These are phyloP conservation scores for Smittium culicis DNA, from an alignment of 371 early-diverging fungal species.

Conservation along the genomic window DNA sequence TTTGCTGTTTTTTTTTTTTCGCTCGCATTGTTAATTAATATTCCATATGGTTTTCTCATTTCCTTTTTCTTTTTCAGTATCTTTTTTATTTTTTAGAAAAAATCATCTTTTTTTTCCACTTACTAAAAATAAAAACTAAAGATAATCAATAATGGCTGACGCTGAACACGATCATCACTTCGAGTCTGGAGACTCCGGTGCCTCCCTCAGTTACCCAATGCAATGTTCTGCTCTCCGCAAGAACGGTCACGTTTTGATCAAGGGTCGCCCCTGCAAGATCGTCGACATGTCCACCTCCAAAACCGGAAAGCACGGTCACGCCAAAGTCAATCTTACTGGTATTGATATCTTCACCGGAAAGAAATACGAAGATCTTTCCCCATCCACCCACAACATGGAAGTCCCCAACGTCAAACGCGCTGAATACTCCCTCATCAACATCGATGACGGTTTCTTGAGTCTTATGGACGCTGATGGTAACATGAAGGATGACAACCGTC, in stretches of 20 bases:
- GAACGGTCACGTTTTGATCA: constrained; percentile 94
- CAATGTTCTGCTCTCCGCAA: constrained; percentile 98
- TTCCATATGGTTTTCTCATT: too few relatives aligned
- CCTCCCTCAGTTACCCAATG: constrained; percentile 88
- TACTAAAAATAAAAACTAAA: too few relatives aligned
- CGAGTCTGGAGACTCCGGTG: constrained; percentile 62
- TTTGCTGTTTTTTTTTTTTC: too few relatives aligned
- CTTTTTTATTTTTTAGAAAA: too few relatives aligned
- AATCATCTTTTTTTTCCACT: too few relatives aligned
- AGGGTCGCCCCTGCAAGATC: constrained; percentile 98
- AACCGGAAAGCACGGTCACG: constrained; percentile 99
- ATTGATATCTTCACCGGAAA: constrained; percentile 94
- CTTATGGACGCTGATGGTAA: constrained; percentile 63
- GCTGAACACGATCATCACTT: constrained; percentile 48
- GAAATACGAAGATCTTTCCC: constrained; percentile 92
- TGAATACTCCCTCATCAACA: constrained; percentile 74
- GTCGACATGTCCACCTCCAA: constrained; percentile 93
- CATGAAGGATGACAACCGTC: constrained; percentile 91
- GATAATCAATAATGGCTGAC: constrained; percentile 11
- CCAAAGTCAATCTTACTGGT: constrained; percentile 94
- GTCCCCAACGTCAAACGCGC: constrained; percentile 84
- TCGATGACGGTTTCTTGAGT: constrained; percentile 84
- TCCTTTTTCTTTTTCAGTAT: too few relatives aligned
- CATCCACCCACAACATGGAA: constrained; percentile 99
- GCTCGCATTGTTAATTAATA: too few relatives aligned